Percentiles rank a stretch among this genome's conserved stretches.
phyloP scores from a whole-genome alignment of 2,329 filamentous ascomycete species.

The Monilinia fructicola region DNA sequence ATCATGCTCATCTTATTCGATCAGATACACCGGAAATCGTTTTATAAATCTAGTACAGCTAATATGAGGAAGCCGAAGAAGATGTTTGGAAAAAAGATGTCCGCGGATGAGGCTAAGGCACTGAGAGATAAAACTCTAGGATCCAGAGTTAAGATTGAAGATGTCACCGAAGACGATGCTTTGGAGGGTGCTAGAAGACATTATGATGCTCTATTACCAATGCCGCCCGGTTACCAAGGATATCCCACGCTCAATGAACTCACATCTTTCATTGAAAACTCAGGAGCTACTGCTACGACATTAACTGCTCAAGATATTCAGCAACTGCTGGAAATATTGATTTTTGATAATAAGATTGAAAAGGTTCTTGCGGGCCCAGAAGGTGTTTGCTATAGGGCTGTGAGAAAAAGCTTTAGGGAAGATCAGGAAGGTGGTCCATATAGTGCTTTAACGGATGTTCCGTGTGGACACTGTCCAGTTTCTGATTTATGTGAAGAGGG shows the following conservation, averaged over 20 bases:
- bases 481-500: conserved; percentile 90
- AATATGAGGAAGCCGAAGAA: conserved; percentile 54
- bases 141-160: conserved; percentile 21
- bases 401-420: conserved; percentile 35
- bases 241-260: conserved; percentile 83
- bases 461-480: conserved; percentile 89
- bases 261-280: conserved; percentile 68
- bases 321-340: conserved; percentile 82
- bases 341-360: conserved; percentile 84
- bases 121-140: conserved; percentile 32
- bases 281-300: conserved; percentile 68
- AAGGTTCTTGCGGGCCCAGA: conserved; percentile 44
- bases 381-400: conserved; percentile 41
- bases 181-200: conserved; percentile 24
- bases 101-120: conserved; percentile 44
- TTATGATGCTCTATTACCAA: conserved; percentile 46
- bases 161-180: conserved; percentile 30
- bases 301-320: conserved; percentile 74
- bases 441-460: conserved; percentile 70
- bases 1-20: conserved; percentile 72
- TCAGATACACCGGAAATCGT: conserved; percentile 70
- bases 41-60: conserved; percentile 53
- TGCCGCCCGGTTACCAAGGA: conserved; percentile 63
- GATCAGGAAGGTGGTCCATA: conserved; percentile 45
- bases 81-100: conserved; percentile 50